phyloP scores from a whole-genome alignment of 768 basidiomycete genomes.

The Tulasnella sp. region DNA sequence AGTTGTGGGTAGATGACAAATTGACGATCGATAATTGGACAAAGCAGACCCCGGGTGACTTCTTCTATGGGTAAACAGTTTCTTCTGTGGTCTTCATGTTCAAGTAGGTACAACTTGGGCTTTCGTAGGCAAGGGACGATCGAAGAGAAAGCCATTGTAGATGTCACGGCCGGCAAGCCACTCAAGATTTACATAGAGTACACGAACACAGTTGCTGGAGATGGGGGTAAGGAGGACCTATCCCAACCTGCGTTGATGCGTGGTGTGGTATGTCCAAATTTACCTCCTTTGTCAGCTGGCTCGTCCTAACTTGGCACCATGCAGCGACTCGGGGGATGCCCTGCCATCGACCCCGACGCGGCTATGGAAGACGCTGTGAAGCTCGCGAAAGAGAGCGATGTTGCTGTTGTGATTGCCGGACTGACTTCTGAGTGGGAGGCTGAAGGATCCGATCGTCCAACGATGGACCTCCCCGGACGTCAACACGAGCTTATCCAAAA shows the following conservation, averaged over 20 bases:
- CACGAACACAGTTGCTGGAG: conserved; percentile 41
- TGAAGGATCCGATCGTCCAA: conserved; percentile 59
- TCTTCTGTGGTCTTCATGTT: neutral
- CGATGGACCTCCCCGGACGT: conserved; percentile 43
- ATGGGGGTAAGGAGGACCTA: conserved; percentile 27
- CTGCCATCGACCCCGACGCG: conserved; percentile 44
- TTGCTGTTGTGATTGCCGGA: conserved; percentile 47
- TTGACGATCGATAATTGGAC: conserved; percentile 77
- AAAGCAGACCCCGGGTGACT: conserved; percentile 53
- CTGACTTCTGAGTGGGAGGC: conserved; percentile 63
- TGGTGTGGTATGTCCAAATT: conserved; percentile 39
- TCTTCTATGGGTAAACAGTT: conserved; percentile 44
- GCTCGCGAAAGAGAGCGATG: conserved; percentile 42
- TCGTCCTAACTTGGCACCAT: neutral
- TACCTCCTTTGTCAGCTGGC: neutral
- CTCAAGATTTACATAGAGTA: conserved; percentile 48
- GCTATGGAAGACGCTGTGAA: conserved; percentile 45
- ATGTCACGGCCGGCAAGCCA: conserved; percentile 35
- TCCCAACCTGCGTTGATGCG: conserved; percentile 59
- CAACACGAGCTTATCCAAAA: conserved; percentile 47
- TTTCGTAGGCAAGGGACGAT: conserved; percentile 47
- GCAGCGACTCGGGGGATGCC: conserved; percentile 54
- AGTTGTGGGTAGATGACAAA: conserved; percentile 41
- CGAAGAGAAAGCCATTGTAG: conserved; percentile 45
- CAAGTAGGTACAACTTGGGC: conserved; percentile 17